Conservation (phyloP, 305 asterid genomes). For the Salvia sclarea region DNA sequence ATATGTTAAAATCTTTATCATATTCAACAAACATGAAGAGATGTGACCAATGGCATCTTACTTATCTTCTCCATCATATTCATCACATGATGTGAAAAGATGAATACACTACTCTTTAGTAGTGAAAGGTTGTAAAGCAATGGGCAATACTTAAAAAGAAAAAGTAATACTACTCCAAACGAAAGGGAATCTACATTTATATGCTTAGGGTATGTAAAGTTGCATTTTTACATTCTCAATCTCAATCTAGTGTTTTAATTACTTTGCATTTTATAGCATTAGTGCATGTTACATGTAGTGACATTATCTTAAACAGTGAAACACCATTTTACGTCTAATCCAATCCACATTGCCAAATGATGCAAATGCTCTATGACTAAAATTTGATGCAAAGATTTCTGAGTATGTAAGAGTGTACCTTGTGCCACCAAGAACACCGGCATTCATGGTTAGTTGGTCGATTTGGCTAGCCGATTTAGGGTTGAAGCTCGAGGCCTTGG, state of each 20-base stretch:
- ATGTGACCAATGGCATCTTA: constrained; percentile 9
- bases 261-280: not conserved
- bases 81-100: constrained; percentile 20
- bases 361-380: not conserved
- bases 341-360: not conserved
- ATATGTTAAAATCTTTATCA: too few species aligned
- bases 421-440: constrained; percentile 64
- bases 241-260: not conserved
- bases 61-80: constrained; percentile 6
- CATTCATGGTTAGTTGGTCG: constrained; percentile 62
- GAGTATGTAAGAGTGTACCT: constrained; percentile 37
- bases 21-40: not conserved
- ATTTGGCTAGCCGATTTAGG: constrained; percentile 54
- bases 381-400: not conserved
- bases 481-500: constrained; percentile 52
- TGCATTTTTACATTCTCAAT: not conserved
- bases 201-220: not conserved
- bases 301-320: not conserved
- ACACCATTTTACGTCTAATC: not conserved
- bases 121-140: constrained; percentile 30
- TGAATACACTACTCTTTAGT: not conserved
- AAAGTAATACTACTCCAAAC: not conserved
- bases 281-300: not conserved
- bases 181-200: not conserved
- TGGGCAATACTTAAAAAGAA: not conserved